Percentiles rank a stretch among this genome's conserved stretches.
Conservation (phyloP, 2,329 filamentous ascomycete species). For the Gnomoniopsis smithogilvyi region DNA sequence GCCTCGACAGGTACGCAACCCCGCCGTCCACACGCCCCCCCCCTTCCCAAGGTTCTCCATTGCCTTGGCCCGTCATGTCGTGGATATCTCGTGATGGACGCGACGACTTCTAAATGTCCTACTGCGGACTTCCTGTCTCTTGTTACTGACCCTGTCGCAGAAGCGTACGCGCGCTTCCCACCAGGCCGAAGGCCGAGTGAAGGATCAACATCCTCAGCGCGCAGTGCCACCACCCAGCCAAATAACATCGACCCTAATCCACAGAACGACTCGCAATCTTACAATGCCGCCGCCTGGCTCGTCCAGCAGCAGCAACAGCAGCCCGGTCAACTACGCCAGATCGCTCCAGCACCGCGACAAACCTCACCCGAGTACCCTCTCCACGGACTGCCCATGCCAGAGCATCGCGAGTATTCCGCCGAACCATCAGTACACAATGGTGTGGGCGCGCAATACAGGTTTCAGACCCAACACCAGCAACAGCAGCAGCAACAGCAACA, state of each 20-base stretch:
- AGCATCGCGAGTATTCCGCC: conserved; percentile 41
- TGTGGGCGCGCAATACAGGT: conserved; percentile 31
- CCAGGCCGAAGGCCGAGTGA: conserved; percentile 15
- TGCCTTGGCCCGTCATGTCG: not conserved
- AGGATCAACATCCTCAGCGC: conserved; percentile 47
- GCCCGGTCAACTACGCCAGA: conserved; percentile 41
- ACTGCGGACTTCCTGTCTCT: not conserved
- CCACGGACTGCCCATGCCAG: conserved; percentile 48
- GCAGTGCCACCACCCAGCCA: conserved; percentile 50
- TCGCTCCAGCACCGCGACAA: conserved; percentile 37
- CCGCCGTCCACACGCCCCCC: not conserved
- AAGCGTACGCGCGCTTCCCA: conserved; percentile 17
- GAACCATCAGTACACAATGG: conserved; percentile 48
- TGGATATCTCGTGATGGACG: not conserved
- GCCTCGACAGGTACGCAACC: conserved; percentile 16
- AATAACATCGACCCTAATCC: conserved; percentile 47
- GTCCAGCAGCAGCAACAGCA: conserved; percentile 29
- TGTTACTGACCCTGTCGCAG: conserved; percentile 11
- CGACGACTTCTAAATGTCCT: not conserved
- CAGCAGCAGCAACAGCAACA: conserved; percentile 24
- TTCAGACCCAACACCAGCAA: conserved; percentile 35
- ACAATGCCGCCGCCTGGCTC: conserved; percentile 45
- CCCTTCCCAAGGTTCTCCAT: not conserved
- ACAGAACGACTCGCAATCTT: conserved; percentile 40
- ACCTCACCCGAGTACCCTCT: conserved; percentile 60